These are phyloP conservation scores for Scedosporium aurantiacum DNA, from an alignment of 2,329 filamentous ascomycete genomes.

Conservation along the genomic window DNA sequence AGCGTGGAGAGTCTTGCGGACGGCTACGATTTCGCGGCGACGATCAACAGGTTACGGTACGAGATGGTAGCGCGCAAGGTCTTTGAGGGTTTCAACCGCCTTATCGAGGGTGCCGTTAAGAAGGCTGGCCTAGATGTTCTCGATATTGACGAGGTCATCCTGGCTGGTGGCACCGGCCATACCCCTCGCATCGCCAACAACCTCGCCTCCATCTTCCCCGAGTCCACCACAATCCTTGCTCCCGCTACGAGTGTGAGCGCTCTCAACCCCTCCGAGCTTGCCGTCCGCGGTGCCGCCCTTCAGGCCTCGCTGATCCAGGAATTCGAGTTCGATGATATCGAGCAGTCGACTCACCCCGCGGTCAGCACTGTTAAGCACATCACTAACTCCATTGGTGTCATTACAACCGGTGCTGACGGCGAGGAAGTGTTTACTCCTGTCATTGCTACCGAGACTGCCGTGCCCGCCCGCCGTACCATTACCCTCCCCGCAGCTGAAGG, in stretches of 20 bases:
- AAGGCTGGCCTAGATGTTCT: conserved; percentile 88
- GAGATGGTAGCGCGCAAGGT: conserved; percentile 81
- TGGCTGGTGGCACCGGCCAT: conserved; percentile 85
- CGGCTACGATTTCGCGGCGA: conserved; percentile 82
- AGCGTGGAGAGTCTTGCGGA: conserved; percentile 84
- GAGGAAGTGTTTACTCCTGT: conserved; percentile 69
- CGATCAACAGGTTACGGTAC: conserved; percentile 87
- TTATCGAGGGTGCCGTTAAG: conserved; percentile 75
- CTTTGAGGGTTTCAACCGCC: conserved; percentile 75
- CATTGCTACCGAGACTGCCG: conserved; percentile 75
- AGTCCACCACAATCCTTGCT: conserved; percentile 65
- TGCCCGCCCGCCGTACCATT: conserved; percentile 76
- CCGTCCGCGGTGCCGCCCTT: conserved; percentile 82
- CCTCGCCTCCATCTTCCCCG: conserved; percentile 68
- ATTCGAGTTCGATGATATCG: conserved; percentile 87
- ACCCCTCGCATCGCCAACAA: conserved; percentile 85
- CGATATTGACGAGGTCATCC: conserved; percentile 88
- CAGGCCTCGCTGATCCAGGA: conserved; percentile 91
- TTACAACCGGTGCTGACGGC: conserved; percentile 48
- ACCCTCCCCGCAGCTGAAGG: conserved; percentile 68
- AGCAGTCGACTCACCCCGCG: conserved; percentile 89
- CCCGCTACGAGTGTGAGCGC: conserved; percentile 67
- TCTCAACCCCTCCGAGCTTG: conserved; percentile 88
- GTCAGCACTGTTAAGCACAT: conserved; percentile 92
- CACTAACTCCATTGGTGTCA: conserved; percentile 75